Conservation (phyloP, 345 rosid species). For the Linum usitatissimum region DNA sequence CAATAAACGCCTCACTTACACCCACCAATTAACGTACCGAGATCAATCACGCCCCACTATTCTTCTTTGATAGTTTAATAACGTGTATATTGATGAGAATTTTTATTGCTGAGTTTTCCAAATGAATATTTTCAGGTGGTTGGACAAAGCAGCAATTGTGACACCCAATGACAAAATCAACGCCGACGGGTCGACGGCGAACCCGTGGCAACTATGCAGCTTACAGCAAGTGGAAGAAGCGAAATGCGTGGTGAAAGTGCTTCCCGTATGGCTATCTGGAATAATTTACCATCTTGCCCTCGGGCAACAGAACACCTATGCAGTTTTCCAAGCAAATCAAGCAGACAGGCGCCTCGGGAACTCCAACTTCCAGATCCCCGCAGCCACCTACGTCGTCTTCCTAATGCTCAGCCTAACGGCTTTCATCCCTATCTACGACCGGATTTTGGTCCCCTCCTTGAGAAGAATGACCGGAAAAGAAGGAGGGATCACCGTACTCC, state of each 20-base stretch:
- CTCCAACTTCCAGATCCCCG: constrained; percentile 36
- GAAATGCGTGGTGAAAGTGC: constrained; percentile 42
- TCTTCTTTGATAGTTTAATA: no score
- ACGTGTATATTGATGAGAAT: no score
- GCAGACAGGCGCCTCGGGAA: constrained; percentile 32
- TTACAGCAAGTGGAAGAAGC: constrained; percentile 60
- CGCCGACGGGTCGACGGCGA: constrained; percentile 32
- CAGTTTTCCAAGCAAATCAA: constrained; percentile 51
- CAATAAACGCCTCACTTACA: constrained; percentile 34
- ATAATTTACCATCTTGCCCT: constrained; percentile 30
- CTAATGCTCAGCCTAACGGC: constrained; percentile 36
- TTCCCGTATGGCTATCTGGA: constrained; percentile 52
- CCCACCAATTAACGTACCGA: constrained; percentile 27
- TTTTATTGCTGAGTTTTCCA: no score
- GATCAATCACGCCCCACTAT: no score
- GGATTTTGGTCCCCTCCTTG: constrained; percentile 34
- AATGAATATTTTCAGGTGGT: constrained; percentile 20
- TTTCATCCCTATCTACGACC: constrained; percentile 48
- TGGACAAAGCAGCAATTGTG: constrained; percentile 54
- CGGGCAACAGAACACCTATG: constrained; percentile 47
- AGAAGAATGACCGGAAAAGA: constrained; percentile 32
- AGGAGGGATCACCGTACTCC: constrained; percentile 37
- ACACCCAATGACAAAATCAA: constrained; percentile 31
- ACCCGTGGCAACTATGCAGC: constrained; percentile 63
- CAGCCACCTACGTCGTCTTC: constrained; percentile 39